These are phyloP conservation scores for Penicillium arizonense DNA, from an alignment of 495 filamentous ascomycete genomes.

Conservation along the genomic window DNA sequence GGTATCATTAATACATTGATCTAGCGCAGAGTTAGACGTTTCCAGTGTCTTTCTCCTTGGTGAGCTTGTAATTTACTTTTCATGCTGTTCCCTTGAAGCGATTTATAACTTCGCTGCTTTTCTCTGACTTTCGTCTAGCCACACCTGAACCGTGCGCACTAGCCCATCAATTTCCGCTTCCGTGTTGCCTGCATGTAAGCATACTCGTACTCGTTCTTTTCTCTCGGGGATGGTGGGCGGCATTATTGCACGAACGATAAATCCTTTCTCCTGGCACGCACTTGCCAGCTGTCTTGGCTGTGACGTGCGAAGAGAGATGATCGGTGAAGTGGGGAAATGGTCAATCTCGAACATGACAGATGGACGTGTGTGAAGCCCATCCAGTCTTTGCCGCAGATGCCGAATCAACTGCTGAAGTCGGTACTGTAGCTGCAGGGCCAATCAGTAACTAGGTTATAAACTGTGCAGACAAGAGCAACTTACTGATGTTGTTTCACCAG, in stretches of 20 bases:
- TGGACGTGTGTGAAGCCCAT: conserved; percentile 23
- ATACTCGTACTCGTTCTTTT: conserved; percentile 47
- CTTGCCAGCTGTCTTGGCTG: conserved; percentile 30
- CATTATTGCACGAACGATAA: conserved; percentile 46
- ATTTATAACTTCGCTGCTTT: conserved; percentile 17
- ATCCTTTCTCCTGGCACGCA: conserved; percentile 34
- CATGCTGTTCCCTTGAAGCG: too few species aligned
- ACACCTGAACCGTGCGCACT: conserved; percentile 35
- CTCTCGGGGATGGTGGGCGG: conserved; percentile 48
- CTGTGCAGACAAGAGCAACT: neutral
- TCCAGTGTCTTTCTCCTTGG: too few species aligned
- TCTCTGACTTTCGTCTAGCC: conserved; percentile 32
- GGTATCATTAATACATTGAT: too few species aligned
- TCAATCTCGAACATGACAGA: conserved; percentile 35
- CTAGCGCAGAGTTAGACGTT: too few species aligned
- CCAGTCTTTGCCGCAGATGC: conserved; percentile 34
- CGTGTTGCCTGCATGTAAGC: conserved; percentile 50
- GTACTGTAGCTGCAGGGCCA: conserved; percentile 28
- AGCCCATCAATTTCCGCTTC: conserved; percentile 44
- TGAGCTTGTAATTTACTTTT: too few species aligned
- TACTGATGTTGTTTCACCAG: conserved; percentile 42
- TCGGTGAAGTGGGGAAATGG: conserved; percentile 42
- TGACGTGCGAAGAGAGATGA: conserved; percentile 44
- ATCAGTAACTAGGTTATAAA: neutral
- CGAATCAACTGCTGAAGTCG: conserved; percentile 36